Base-by-base conservation (phyloP, 345 rosid genomes). In the Lepidium didymum region DNA sequence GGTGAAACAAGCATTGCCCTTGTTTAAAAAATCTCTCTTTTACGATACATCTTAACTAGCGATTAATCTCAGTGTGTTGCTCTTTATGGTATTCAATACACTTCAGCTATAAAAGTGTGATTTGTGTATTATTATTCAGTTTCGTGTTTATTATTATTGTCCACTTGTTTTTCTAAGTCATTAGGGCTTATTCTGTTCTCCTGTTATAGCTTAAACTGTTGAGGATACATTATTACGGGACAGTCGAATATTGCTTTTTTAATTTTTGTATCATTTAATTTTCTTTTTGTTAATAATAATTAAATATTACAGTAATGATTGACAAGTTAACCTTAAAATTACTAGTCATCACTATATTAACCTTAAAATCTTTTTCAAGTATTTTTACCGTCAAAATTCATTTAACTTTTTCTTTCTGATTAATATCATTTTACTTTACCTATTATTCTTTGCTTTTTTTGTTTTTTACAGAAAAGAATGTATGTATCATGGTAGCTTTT, bases 1-100 rank as follows among this genome's bases (percentile, higher is more conserved):
- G 98, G 98, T 0, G 96, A 93, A 79, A 87, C 96, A 78, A 93
- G 87, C 88, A 90, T 93, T 51, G 90, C 98, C 16, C 76, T 93
- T 81, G 94, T 92, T 59, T 92, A 73, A 79, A 68, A 12, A 6
- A 14, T 8, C 19, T 40, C 18, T 75, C 23, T 51, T 73, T 79
- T 67, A 64, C 49, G 16, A 11, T 31, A 60, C 46, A 10, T 33
- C 70, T 73, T 86, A 75, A 79, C n/a, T n/a, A n/a, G n/a, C 81
- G 37, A 50, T 67, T 74, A 19, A 15, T n/a, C n/a, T 21, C 15
- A 15, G 38, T 69, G 69, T 74, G 75, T 77, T 27, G 69, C 64
- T 50, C 72, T 73, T 27, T 77, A 68, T 61, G 75, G 76, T 67
- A 47, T 80, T 62, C 27, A 64, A n/a, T 53, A 70, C 37, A 43